A percentile compares a stretch with the other conserved stretches of the same genome.
These are phyloP conservation scores for Sporisorium graminicola DNA, from an alignment of 1,284 basidiomycete species.

Conservation along the genomic window DNA sequence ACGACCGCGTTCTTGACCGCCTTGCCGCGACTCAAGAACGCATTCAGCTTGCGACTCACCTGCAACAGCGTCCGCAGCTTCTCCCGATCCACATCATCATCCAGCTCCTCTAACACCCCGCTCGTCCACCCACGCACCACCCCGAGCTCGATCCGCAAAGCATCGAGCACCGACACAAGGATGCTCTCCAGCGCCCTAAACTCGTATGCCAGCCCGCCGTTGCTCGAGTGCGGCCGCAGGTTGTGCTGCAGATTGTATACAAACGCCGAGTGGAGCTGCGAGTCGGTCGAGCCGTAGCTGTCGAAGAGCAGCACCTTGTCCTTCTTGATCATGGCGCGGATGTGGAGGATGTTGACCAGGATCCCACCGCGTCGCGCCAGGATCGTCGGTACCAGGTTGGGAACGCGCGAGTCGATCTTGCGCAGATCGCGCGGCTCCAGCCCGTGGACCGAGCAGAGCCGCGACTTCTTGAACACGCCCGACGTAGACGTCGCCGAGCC, in stretches of 20 bases:
- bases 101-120: conserved; percentile 52
- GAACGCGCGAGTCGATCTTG: conserved; percentile 93
- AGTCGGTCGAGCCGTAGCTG: conserved; percentile 58
- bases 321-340: conserved; percentile 92
- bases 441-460: conserved; percentile 87
- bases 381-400: conserved; percentile 92
- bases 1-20: conserved; percentile 57
- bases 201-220: conserved; percentile 57
- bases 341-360: conserved; percentile 87
- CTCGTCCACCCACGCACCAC: conserved; percentile 53
- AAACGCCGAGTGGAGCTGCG: conserved; percentile 58
- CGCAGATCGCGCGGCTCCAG: conserved; percentile 93
- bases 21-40: conserved; percentile 50
- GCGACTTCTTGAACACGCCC: conserved; percentile 88
- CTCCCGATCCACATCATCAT: conserved; percentile 64
- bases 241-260: conserved; percentile 66
- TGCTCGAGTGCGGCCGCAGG: conserved; percentile 18
- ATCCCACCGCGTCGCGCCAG: conserved; percentile 88
- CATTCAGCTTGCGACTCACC: conserved; percentile 58
- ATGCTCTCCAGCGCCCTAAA: conserved; percentile 65
- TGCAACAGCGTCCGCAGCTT: conserved; percentile 60
- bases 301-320: conserved; percentile 94
- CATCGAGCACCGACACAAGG: conserved; percentile 60
- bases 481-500: conserved; percentile 83
- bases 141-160: conserved; percentile 59